Evolutionary conservation across 768 basidiomycete genomes (phyloP).

Genomic region (Collybia sordida): DNA sequence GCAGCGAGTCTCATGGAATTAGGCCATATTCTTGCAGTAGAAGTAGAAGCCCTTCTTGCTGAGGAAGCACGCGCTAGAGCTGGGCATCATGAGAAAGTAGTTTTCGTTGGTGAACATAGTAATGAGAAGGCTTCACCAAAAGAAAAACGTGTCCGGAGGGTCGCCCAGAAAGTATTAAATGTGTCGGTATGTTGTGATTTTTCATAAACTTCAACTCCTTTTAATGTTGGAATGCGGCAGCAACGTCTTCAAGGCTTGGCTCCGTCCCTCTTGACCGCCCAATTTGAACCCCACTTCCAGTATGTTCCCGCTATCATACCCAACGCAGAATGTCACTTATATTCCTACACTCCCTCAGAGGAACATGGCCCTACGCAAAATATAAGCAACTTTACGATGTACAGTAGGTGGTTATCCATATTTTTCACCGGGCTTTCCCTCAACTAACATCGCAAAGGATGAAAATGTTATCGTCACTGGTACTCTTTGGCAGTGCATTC

Average conservation of each 20-base stretch:
- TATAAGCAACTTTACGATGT: constrained; percentile 31
- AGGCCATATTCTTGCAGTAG: constrained; percentile 35
- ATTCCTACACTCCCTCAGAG: constrained; percentile 21
- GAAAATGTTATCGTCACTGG: constrained; percentile 30
- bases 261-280: constrained; percentile 36
- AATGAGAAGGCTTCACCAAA: constrained; percentile 29
- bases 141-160: constrained; percentile 35
- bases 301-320: constrained; percentile 18
- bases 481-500: constrained; percentile 38
- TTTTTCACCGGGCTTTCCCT: background rate
- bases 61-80: constrained; percentile 36
- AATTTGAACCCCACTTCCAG: constrained; percentile 42
- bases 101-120: constrained; percentile 19
- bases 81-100: constrained; percentile 28
- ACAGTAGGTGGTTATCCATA: constrained; percentile 24
- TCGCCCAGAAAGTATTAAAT: constrained; percentile 31
- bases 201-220: background rate
- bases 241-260: constrained; percentile 34
- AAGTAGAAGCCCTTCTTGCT: constrained; percentile 44
- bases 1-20: constrained; percentile 34
- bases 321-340: background rate
- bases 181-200: constrained; percentile 29
- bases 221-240: constrained; percentile 14
- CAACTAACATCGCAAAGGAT: constrained; percentile 14
- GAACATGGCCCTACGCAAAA: constrained; percentile 39